Evolutionary conservation across 2,329 filamentous ascomycete species (phyloP).

Genomic region (Verticillium alfalfae): DNA sequence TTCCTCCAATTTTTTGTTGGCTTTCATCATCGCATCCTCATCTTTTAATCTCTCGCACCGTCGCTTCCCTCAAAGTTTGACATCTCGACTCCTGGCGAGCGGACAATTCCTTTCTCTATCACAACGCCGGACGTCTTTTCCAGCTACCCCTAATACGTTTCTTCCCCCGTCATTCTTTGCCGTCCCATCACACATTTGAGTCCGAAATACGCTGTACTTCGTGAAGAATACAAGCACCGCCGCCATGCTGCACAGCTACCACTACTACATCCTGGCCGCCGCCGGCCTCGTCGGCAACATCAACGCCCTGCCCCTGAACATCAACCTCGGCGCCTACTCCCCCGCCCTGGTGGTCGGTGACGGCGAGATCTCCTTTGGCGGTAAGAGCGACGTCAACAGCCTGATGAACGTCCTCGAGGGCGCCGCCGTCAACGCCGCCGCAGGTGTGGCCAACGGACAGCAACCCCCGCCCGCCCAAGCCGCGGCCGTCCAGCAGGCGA

Average conservation of each 20-base stretch:
- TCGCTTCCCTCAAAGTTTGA: neutral
- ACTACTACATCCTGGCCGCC: constrained; percentile 20
- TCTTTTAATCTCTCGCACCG: neutral
- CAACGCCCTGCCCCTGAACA: constrained; percentile 24
- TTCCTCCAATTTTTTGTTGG: neutral
- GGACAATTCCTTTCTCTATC: neutral
- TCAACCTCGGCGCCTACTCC: constrained; percentile 27
- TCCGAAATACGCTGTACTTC: too few species aligned
- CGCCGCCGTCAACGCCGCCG: constrained; percentile 34
- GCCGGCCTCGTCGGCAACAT: constrained; percentile 20
- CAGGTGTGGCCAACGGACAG: constrained; percentile 17
- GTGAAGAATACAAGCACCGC: neutral
- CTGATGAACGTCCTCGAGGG: constrained; percentile 41
- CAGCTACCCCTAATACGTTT: neutral
- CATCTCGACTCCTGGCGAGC: neutral
- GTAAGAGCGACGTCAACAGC: constrained; percentile 35
- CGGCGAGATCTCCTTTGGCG: constrained; percentile 42
- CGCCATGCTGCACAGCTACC: constrained; percentile 13
- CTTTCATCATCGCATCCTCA: neutral
- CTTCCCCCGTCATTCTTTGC: neutral
- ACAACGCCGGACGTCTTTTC: neutral
- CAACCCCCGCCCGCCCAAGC: constrained; percentile 18
- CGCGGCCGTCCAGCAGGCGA: constrained; percentile 7
- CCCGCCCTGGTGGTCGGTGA: constrained; percentile 27
- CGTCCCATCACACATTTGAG: neutral